Evolutionary conservation across 116 monocot genomes (phyloP).

Genomic region (Trichopus zeylanicus): DNA sequence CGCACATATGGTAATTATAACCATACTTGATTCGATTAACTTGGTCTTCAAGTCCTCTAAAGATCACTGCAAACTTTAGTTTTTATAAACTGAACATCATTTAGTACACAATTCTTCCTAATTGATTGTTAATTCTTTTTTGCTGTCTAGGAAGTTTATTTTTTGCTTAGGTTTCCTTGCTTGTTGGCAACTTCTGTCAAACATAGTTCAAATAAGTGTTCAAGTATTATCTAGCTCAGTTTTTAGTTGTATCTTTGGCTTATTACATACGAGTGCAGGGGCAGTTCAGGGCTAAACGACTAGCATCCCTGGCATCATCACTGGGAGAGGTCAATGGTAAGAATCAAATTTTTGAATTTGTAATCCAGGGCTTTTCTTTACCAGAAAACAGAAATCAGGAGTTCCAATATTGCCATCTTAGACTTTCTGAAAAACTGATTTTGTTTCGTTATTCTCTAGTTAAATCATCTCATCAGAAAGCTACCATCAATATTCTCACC

Average conservation of each 20-base stretch:
- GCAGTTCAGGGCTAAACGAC: constrained; percentile 44
- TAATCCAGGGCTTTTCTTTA: not conserved
- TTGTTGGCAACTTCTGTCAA: not conserved
- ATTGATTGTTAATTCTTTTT: not conserved
- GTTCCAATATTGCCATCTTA: not conserved
- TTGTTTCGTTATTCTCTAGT: constrained; percentile 27
- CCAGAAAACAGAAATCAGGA: too few relatives aligned
- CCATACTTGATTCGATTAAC: too few relatives aligned
- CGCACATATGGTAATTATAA: too few relatives aligned
- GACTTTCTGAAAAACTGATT: not conserved
- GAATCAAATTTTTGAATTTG: constrained; percentile 4
- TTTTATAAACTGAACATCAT: not conserved
- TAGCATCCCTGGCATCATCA: constrained; percentile 41
- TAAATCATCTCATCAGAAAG: constrained; percentile 44
- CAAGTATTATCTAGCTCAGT: not conserved
- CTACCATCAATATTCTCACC: constrained; percentile 32
- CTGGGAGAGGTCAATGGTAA: constrained; percentile 63
- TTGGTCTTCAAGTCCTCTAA: too few relatives aligned
- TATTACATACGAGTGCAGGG: constrained; percentile 22
- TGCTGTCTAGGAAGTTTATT: too few relatives aligned
- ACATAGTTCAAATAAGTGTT: not conserved
- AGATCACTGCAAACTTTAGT: not conserved
- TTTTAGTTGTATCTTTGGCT: not conserved
- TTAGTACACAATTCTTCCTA: not conserved
- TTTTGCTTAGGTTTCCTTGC: not conserved